Evolutionary conservation across 176 grass and related monocot genomes (phyloP).

Genomic region (Elaeis guineensis): DNA sequence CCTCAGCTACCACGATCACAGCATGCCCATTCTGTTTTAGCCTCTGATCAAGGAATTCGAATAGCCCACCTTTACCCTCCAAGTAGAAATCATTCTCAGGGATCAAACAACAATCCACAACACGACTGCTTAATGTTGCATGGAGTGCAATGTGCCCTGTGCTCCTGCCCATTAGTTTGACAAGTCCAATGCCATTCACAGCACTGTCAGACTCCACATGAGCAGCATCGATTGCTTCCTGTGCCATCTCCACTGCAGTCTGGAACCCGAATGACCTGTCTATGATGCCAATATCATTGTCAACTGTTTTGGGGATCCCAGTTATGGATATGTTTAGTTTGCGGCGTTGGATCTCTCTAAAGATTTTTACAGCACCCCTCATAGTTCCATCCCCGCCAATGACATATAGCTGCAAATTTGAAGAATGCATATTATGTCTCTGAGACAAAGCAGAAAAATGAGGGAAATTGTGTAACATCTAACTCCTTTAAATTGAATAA

Average conservation of each 20-base stretch:
- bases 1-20: conserved; percentile 77
- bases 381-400: conserved; percentile 87
- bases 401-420: conserved; percentile 46
- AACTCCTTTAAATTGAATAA: no score
- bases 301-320: conserved; percentile 78
- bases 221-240: conserved; percentile 67
- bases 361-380: conserved; percentile 68
- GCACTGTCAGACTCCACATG: conserved; percentile 83
- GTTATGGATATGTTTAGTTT: conserved; percentile 61
- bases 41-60: conserved; percentile 56
- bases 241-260: conserved; percentile 77
- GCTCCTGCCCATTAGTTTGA: conserved; percentile 95
- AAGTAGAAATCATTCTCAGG: conserved; percentile 73
- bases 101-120: conserved; percentile 90
- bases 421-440: no score
- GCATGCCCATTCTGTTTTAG: conserved; percentile 67
- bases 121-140: conserved; percentile 77
- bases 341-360: conserved; percentile 51
- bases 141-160: conserved; percentile 75
- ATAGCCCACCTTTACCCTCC: conserved; percentile 70
- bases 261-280: conserved; percentile 91
- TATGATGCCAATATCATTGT: conserved; percentile 99
- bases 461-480: no score
- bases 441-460: no score
- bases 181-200: conserved; percentile 73